A percentile compares a stretch with the other conserved stretches of the same genome.
Evolutionary conservation across 306 rosid species (phyloP).

Genomic region (Prunus mume): DNA sequence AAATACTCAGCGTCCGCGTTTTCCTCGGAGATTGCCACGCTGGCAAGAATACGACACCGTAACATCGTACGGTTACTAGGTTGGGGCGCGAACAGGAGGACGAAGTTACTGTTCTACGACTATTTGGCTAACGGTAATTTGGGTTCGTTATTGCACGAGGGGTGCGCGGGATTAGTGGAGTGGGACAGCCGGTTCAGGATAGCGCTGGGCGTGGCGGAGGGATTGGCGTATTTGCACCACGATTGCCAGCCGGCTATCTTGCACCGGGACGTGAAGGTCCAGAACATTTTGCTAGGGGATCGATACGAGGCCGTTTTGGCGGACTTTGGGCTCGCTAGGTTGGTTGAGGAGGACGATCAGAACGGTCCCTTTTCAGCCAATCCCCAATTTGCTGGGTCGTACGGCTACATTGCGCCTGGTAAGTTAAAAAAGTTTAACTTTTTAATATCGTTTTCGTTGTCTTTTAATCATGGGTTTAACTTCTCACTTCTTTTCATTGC

Average conservation of each 20-base stretch:
- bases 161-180: conserved; percentile 62
- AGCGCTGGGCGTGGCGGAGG: conserved; percentile 86
- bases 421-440: not conserved
- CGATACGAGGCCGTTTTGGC: conserved; percentile 81
- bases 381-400: conserved; percentile 88
- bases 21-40: conserved; percentile 78
- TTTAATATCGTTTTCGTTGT: not conserved
- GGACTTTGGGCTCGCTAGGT: conserved; percentile 83
- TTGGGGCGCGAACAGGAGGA: conserved; percentile 76
- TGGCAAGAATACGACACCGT: conserved; percentile 84
- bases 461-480: not conserved
- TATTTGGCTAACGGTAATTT: conserved; percentile 67
- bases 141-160: conserved; percentile 60
- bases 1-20: conserved; percentile 71
- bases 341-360: conserved; percentile 55
- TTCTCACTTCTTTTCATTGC: not conserved
- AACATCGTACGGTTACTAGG: conserved; percentile 82
- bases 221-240: conserved; percentile 80
- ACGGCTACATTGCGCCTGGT: conserved; percentile 98
- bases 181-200: conserved; percentile 90
- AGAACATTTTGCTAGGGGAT: conserved; percentile 67
- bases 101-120: conserved; percentile 70
- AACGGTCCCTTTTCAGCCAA: conserved; percentile 51
- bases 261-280: conserved; percentile 93
- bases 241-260: conserved; percentile 89